phyloP scores from a whole-genome alignment of 805 yeast species.

The Wilhelminamyces savonicus region DNA sequence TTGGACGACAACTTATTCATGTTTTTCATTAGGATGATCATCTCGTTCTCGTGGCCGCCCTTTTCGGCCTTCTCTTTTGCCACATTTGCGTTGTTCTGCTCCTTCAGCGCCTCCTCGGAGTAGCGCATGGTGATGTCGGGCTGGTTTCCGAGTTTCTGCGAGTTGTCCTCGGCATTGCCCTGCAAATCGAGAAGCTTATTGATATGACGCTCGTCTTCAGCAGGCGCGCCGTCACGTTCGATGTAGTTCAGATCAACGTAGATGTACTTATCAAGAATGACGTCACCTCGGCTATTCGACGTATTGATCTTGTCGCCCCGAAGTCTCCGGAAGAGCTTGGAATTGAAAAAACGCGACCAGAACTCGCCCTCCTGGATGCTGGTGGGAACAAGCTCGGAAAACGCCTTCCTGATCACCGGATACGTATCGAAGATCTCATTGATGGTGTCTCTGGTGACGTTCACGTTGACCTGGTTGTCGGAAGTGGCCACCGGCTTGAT shows the following conservation, averaged over 20 bases:
- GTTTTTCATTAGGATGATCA: conserved; percentile 71
- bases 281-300: conserved; percentile 74
- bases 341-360: conserved; percentile 93
- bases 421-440: conserved; percentile 86
- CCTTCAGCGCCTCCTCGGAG: conserved; percentile 37
- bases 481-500: conserved; percentile 90
- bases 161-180: conserved; percentile 78
- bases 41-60: conserved; percentile 43
- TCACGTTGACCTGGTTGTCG: conserved; percentile 90
- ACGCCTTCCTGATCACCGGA: conserved; percentile 86
- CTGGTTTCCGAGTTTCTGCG: conserved; percentile 66
- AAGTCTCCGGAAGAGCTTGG: conserved; percentile 77
- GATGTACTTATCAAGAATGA: conserved; percentile 77
- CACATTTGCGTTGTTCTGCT: conserved; percentile 3
- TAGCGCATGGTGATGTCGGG: conserved; percentile 88
- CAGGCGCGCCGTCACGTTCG: conserved; percentile 19
- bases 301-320: conserved; percentile 79
- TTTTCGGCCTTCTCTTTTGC: conserved; percentile 2
- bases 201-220: conserved; percentile 37
- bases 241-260: conserved; percentile 55
- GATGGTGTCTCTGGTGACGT: conserved; percentile 85
- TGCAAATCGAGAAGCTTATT: conserved; percentile 70
- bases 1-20: conserved; percentile 85
- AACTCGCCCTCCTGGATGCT: conserved; percentile 84
- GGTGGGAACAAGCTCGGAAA: conserved; percentile 79